Base-by-base conservation (phyloP, 805 yeast genomes). In the Wickerhamiella dianesei region DNA sequence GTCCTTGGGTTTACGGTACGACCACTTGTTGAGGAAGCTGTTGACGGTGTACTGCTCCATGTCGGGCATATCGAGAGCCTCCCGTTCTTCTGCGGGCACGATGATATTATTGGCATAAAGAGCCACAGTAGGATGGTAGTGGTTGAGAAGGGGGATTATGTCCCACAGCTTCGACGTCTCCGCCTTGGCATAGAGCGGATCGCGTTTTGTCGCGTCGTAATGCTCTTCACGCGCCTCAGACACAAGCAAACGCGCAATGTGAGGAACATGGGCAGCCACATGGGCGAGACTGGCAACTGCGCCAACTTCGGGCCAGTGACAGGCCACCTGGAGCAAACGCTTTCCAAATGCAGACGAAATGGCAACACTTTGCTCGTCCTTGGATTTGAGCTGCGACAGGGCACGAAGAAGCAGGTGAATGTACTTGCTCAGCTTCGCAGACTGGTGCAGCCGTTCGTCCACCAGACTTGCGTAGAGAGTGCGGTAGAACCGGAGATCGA, bases 1-100 rank as follows among this genome's bases (percentile, higher is more conserved):
- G 57, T 77, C 81, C 67, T 85, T 86, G 43, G 96, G 85, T 63
- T 87, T 86, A 66, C 85, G 82, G 69, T 92, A 92, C 37, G 92
- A 96, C 66, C 94, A 92, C 64, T 94, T 77, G 65, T 92, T 96
- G 66, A 92, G 73, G 76, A 92, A 92, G 64, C 87, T 96, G 18
- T 83, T 72, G 53, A 92, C 70, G 0, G 96, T 80, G 65, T 78
- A 89, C 50, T 92, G 73, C 4, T 94, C 95, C 46, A 92, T 68
- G 64, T 92, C 97, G 3, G 98, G 98, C 58, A 87, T 83, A 6
- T 73, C 70, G 29, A 74, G 64, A 1, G 52, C 42, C 42, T 62
- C 58, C 25, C 59, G 56, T 17, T 66, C 65, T 4, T 53, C 74
- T 2, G 36, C 44, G 3, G 44, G 37, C 9, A 70, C 74, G 9